Evolutionary conservation across 805 yeast species (phyloP).

Genomic region (Yamadazyma olivae): DNA sequence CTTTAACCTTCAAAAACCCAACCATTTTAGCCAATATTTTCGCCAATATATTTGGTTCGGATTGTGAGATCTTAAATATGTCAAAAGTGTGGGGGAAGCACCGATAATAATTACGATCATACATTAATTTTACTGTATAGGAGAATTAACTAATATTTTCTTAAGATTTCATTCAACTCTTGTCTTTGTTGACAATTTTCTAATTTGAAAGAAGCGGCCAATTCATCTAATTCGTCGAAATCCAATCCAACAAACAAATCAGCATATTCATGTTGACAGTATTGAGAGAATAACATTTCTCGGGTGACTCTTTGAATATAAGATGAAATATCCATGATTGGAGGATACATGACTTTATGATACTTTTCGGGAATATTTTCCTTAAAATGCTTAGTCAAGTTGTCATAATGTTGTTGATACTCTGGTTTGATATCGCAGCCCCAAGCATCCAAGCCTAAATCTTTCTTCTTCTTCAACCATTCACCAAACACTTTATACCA

Average conservation of each 20-base stretch:
- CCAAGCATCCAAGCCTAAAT: constrained; percentile 47
- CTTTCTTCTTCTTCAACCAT: constrained; percentile 38
- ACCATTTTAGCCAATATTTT: constrained; percentile 10
- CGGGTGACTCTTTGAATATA: constrained; percentile 38
- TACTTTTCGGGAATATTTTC: constrained; percentile 35
- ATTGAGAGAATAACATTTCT: constrained; percentile 40
- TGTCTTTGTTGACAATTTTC: constrained; percentile 40
- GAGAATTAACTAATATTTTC: constrained; percentile 15
- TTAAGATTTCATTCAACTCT: constrained; percentile 34
- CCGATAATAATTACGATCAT: no score
- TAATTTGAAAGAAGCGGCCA: constrained; percentile 47
- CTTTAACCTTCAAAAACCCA: constrained; percentile 34
- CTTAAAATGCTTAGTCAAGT: constrained; percentile 31
- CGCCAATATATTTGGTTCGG: not conserved
- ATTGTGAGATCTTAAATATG: no score
- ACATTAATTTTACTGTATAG: no score
- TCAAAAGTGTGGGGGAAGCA: no score
- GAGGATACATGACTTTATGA: constrained; percentile 38
- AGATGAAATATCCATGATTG: constrained; percentile 30
- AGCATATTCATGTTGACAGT: constrained; percentile 41
- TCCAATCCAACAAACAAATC: constrained; percentile 36
- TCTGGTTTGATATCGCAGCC: constrained; percentile 43
- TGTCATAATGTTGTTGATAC: constrained; percentile 29
- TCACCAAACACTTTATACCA: constrained; percentile 38
- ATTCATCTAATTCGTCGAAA: constrained; percentile 43